Conservation (phyloP, 2,329 filamentous ascomycete genomes). For the Onygenales sp. region DNA sequence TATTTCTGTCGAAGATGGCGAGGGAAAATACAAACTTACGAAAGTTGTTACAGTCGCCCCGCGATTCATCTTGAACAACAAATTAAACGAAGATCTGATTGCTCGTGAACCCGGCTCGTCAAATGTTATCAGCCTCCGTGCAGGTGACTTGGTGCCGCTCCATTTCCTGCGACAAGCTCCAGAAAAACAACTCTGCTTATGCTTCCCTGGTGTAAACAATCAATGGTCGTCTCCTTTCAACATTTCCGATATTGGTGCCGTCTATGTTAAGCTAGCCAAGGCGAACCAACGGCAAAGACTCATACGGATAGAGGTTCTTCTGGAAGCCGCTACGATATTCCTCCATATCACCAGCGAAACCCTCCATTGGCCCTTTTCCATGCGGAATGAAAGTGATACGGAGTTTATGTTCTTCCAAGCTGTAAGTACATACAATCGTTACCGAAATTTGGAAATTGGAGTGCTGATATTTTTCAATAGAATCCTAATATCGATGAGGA, state of each 20-base stretch:
- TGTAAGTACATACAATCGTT: conserved; percentile 23
- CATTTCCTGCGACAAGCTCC: conserved; percentile 78
- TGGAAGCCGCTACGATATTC: conserved; percentile 92
- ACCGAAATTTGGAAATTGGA: background rate
- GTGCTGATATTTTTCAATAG: conserved; percentile 11
- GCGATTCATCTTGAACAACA: conserved; percentile 89
- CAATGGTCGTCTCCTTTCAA: conserved; percentile 98
- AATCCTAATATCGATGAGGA: conserved; percentile 90
- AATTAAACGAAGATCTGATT: conserved; percentile 76
- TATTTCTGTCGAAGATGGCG: conserved; percentile 77
- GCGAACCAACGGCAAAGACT: conserved; percentile 81
- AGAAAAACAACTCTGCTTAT: conserved; percentile 83
- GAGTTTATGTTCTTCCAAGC: conserved; percentile 97
- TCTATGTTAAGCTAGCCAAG: conserved; percentile 89
- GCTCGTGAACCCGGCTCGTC: conserved; percentile 89
- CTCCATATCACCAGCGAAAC: conserved; percentile 81
- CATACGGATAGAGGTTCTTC: conserved; percentile 76
- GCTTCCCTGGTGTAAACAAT: conserved; percentile 89
- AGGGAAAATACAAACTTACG: conserved; percentile 96
- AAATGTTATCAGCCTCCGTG: conserved; percentile 66
- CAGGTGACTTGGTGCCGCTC: conserved; percentile 72
- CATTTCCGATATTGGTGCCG: conserved; percentile 86
- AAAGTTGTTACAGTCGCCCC: conserved; percentile 91
- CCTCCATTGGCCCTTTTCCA: conserved; percentile 96
- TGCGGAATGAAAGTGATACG: conserved; percentile 94